phyloP scores from a whole-genome alignment of 2,329 filamentous ascomycete genomes.

The Alternaria brassicae region DNA sequence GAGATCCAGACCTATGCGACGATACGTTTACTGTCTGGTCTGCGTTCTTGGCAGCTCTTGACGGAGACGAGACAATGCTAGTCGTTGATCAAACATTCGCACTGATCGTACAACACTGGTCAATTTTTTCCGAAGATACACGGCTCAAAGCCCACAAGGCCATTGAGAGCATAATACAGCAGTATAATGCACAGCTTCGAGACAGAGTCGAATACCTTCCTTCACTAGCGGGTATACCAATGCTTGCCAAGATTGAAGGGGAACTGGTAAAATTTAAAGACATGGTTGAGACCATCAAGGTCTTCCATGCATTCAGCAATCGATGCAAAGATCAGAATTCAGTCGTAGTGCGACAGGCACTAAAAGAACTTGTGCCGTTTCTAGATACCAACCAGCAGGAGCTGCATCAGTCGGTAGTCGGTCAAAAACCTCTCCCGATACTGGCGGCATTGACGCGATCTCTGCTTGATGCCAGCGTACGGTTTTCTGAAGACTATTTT shows the following conservation, averaged over 20 bases:
- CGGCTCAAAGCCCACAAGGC: slow-evolving; percentile 67
- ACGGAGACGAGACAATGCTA: slow-evolving; percentile 76
- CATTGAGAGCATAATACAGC: slow-evolving; percentile 69
- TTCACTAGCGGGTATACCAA: slow-evolving; percentile 73
- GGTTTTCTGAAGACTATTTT: slow-evolving; percentile 72
- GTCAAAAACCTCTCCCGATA: slow-evolving; percentile 81
- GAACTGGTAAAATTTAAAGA: slow-evolving; percentile 70
- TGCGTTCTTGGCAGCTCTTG: slow-evolving; percentile 74
- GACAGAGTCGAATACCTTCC: slow-evolving; percentile 78
- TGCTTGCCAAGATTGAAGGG: slow-evolving; percentile 71
- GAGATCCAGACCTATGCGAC: slow-evolving; percentile 75
- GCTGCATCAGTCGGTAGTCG: slow-evolving; percentile 78
- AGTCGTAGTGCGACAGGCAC: slow-evolving; percentile 81
- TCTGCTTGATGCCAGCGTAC: slow-evolving; percentile 83
- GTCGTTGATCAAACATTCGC: slow-evolving; percentile 90
- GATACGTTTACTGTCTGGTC: slow-evolving; percentile 85
- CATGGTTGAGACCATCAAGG: slow-evolving; percentile 69
- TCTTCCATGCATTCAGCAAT: slow-evolving; percentile 73
- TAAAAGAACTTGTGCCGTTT: slow-evolving; percentile 78
- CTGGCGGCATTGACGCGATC: slow-evolving; percentile 75
- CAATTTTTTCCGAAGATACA: slow-evolving; percentile 66
- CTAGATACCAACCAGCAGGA: slow-evolving; percentile 76
- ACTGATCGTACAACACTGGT: slow-evolving; percentile 84
- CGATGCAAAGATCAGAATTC: slow-evolving; percentile 84
- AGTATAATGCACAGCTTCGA: slow-evolving; percentile 66